Evolutionary conservation across 306 rosid species (phyloP).

Genomic region (Trifolium pratense): DNA sequence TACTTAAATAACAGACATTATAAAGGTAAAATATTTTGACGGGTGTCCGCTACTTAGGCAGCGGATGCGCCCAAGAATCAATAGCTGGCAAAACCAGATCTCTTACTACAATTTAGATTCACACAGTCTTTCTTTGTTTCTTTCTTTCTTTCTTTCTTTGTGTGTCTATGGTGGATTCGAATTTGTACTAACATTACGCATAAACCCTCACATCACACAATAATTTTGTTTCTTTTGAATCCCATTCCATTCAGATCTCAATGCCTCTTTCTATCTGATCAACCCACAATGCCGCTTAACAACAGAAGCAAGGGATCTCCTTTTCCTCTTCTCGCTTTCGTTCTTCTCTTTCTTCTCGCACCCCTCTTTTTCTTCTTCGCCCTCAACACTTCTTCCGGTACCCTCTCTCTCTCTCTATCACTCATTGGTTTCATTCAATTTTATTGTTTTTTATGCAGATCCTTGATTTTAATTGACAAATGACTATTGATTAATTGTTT

Average conservation of each 20-base stretch:
- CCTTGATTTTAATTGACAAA: conserved; percentile 12
- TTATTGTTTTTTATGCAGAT: conserved; percentile 21
- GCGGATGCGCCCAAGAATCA: no score
- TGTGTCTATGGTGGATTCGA: not conserved
- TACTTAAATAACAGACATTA: no score
- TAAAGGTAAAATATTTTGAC: no score
- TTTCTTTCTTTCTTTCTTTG: no score
- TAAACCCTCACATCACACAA: not conserved
- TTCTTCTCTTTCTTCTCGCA: conserved; percentile 60
- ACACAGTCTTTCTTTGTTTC: not conserved
- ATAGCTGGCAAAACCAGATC: no score
- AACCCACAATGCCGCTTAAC: conserved; percentile 58
- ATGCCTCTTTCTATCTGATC: conserved; percentile 44
- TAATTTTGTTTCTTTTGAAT: no score
- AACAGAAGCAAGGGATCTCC: conserved; percentile 52
- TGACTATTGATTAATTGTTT: conserved; percentile 6
- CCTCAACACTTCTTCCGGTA: conserved; percentile 53
- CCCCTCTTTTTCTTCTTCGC: conserved; percentile 73
- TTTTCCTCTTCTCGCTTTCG: conserved; percentile 56
- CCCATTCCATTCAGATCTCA: conserved; percentile 23
- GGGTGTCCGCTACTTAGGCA: no score
- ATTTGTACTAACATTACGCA: not conserved
- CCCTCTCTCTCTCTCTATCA: not conserved
- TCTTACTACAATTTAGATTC: not conserved
- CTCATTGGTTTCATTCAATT: not conserved